Base-by-base conservation (phyloP, 164 flowering plant species). In the Berberis vulgaris region DNA sequence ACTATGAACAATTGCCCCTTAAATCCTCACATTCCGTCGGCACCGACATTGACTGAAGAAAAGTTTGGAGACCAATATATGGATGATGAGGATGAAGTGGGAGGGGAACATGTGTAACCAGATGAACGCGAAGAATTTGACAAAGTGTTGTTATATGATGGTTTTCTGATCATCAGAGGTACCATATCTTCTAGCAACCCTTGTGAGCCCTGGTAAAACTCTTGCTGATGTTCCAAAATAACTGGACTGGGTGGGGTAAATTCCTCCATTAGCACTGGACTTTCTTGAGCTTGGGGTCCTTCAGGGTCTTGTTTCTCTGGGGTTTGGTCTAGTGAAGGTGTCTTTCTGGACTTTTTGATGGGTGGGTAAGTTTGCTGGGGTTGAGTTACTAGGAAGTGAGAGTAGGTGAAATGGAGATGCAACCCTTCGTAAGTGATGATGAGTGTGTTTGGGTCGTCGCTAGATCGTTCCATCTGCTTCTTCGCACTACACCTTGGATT, bases 141-240 rank as follows among this genome's bases (percentile, higher is more conserved):
- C 40, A 60, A 46, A 13, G 65, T 68, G 54, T 41, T 73, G 3
- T 65, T 65, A 45, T 54, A 70, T 4, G 72, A 61, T 6, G 97
- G 96, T 11, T 82, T 85, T 43, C 87, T 60, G n/a, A 92, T 73
- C 66, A 73, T 60, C 57, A 77, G 42, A 13, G 96, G 93, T 67
- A 92, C 96, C 73, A 89, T 60, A 81, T 92, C 98, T 74, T 92
- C 89, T 57, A 92, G 96, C 77, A 92, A 66, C 43, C 97, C 96
- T 69, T 80, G 81, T 52, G 80, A 53, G 59, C 75, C 52, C 4
- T 62, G 63, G 4, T 12, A 57, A 5, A 12, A 55, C 11, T 56
- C 56, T 40, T 68, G 69, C 57, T 58, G 68, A 41, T 41, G 49
- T 49, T 11, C 5, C 43, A 41, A 44, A 49, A 38, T 54, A 8